Evolutionary conservation across 2,329 filamentous ascomycete genomes (phyloP).

Genomic region (Sporothrix brasiliensis): DNA sequence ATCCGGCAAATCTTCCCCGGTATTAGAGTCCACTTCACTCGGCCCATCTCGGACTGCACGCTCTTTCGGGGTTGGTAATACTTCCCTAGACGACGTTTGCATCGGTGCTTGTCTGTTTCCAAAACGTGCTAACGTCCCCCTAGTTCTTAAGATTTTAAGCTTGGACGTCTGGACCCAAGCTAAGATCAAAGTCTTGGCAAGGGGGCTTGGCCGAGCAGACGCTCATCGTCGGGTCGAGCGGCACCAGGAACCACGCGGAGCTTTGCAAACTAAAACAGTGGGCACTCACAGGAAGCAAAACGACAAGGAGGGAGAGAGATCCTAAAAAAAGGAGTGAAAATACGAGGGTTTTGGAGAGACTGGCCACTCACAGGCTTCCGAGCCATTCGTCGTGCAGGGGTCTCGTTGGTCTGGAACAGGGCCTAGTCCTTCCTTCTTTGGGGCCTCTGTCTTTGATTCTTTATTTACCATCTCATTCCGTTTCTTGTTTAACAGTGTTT

Average conservation of each 20-base stretch:
- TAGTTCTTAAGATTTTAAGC: constrained; percentile 10
- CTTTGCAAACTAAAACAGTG: constrained; percentile 6
- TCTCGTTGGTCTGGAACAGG: constrained; percentile 13
- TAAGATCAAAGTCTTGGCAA: constrained; percentile 26
- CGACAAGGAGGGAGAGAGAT: neutral
- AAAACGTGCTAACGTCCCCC: neutral
- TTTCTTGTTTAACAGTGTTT: neutral
- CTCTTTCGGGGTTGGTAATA: neutral
- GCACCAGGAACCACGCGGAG: neutral
- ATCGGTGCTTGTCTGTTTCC: too few species aligned
- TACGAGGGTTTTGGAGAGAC: neutral
- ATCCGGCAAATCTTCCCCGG: neutral
- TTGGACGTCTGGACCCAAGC: constrained; percentile 4
- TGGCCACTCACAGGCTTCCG: neutral
- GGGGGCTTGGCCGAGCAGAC: constrained; percentile 21
- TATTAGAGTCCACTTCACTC: neutral
- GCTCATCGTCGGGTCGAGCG: neutral
- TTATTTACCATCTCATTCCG: neutral
- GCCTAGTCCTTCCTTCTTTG: neutral
- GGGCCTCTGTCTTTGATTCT: neutral
- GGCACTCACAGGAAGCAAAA: neutral
- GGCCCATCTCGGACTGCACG: constrained; percentile 9
- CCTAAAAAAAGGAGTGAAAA: neutral
- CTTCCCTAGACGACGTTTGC: too few species aligned
- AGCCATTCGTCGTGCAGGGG: constrained; percentile 8